A percentile compares a stretch with the other conserved stretches of the same genome.
phyloP scores from a whole-genome alignment of 352 stramenopile species.

The Peronosclerospora sorghi region DNA sequence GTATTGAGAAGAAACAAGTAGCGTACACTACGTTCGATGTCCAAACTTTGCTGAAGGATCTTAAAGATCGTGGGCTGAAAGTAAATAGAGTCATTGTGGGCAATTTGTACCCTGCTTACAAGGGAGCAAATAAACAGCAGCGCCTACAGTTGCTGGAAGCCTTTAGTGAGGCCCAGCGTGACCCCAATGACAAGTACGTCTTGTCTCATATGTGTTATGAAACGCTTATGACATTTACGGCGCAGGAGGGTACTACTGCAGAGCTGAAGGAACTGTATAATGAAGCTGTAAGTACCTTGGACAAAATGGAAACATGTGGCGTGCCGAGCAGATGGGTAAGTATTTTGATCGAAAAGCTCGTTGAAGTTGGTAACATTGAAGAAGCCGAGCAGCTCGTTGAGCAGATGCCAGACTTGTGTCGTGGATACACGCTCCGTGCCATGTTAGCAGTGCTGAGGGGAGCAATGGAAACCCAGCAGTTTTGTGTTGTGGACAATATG shows the following conservation, averaged over 20 bases:
- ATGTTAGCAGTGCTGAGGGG: conserved; percentile 30
- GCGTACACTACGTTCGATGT: conserved; percentile 31
- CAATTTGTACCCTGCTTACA: conserved; percentile 32
- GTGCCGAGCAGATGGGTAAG: conserved; percentile 39
- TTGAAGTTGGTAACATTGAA: conserved; percentile 22
- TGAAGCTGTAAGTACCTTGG: conserved; percentile 30
- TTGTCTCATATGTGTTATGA: conserved; percentile 35
- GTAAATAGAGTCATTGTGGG: conserved; percentile 36
- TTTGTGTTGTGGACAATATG: conserved; percentile 17
- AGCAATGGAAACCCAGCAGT: conserved; percentile 16
- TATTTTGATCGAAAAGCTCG: conserved; percentile 31
- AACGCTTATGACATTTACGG: conserved; percentile 28
- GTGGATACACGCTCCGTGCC: conserved; percentile 34
- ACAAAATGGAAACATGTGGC: conserved; percentile 11
- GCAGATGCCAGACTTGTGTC: conserved; percentile 29
- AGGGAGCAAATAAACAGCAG: conserved; percentile 38
- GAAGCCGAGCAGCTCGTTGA: conserved; percentile 25
- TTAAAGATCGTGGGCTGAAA: conserved; percentile 24
- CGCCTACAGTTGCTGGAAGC: conserved; percentile 44
- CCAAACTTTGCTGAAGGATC: conserved; percentile 29
- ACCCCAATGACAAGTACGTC: conserved; percentile 29
- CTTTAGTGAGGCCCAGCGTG: conserved; percentile 24
- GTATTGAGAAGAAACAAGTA: conserved; percentile 14
- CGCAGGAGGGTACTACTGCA: conserved; percentile 22
- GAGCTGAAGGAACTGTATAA: conserved; percentile 37